Conservation (phyloP, 768 basidiomycete genomes). For the Tephrocybe sp. region DNA sequence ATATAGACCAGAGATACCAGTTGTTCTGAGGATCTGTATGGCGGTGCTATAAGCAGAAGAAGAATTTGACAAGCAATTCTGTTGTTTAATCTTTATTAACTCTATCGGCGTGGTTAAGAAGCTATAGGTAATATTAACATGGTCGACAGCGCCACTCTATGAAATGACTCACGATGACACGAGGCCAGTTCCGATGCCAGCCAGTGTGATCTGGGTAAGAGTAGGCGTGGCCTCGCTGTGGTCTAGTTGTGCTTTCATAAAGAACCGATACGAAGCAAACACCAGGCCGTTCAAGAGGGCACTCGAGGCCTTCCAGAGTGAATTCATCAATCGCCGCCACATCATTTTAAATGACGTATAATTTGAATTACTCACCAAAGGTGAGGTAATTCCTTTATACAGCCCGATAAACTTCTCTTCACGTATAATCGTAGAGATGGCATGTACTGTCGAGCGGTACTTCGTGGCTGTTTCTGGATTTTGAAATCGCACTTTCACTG, state of each 20-base stretch:
- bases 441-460: slow-evolving; percentile 66
- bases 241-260: slow-evolving; percentile 67
- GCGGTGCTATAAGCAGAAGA: slow-evolving; percentile 56
- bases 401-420: slow-evolving; percentile 71
- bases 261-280: slow-evolving; percentile 81
- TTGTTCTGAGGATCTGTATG: slow-evolving; percentile 48
- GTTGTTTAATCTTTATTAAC: slow-evolving; percentile 85
- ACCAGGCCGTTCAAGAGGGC: slow-evolving; percentile 85
- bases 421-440: slow-evolving; percentile 63
- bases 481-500: slow-evolving; percentile 84
- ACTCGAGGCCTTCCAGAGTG: slow-evolving; percentile 50
- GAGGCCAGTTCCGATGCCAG: slow-evolving; percentile 80
- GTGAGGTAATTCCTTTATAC: slow-evolving; percentile 79
- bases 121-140: slow-evolving; percentile 31
- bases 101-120: slow-evolving; percentile 83
- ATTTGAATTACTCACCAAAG: slow-evolving; percentile 52
- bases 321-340: not conserved
- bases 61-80: slow-evolving; percentile 49
- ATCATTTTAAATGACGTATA: too few relatives aligned
- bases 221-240: slow-evolving; percentile 51
- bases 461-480: slow-evolving; percentile 53
- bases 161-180: slow-evolving; percentile 65
- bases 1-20: slow-evolving; percentile 70
- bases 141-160: not conserved
- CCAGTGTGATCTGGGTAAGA: slow-evolving; percentile 70